Percentiles rank a stretch among this genome's conserved stretches.
Evolutionary conservation across 2,329 filamentous ascomycete species (phyloP).

Genomic region (Karstenula rhodostoma): DNA sequence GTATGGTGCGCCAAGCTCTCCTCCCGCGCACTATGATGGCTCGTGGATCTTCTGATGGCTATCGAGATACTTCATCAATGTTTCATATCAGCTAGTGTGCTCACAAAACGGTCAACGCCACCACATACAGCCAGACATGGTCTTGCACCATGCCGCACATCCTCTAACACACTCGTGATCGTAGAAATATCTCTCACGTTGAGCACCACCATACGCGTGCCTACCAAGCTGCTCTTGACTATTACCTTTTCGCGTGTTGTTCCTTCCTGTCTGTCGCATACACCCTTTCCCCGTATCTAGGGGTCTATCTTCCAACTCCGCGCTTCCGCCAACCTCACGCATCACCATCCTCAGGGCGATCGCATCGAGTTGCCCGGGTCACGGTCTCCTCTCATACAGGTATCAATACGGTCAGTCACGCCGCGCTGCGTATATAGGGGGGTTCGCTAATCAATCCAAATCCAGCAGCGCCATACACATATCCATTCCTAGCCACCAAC

Average conservation of each 20-base stretch:
- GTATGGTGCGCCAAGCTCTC: too few species aligned
- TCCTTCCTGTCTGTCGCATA: neutral
- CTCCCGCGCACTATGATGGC: too few species aligned
- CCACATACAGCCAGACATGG: too few species aligned
- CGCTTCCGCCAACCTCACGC: slow-evolving; percentile 14
- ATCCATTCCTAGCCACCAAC: slow-evolving; percentile 14
- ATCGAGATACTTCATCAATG: too few species aligned
- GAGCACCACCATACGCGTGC: too few species aligned
- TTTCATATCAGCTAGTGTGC: too few species aligned
- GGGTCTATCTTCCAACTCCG: neutral
- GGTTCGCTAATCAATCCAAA: neutral
- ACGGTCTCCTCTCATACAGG: slow-evolving; percentile 4
- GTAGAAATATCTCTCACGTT: too few species aligned
- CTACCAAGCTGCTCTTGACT: neutral
- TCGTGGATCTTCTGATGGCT: too few species aligned
- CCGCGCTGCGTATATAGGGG: too few species aligned
- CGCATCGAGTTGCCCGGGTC: slow-evolving; percentile 9
- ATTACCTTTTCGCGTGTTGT: neutral
- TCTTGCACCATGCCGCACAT: too few species aligned
- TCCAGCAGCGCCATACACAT: neutral
- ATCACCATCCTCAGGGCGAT: slow-evolving; percentile 10
- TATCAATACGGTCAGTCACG: slow-evolving; percentile 3
- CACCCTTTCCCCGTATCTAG: neutral
- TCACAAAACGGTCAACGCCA: too few species aligned
- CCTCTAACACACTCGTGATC: too few species aligned